Evolutionary conservation across 768 basidiomycete genomes (phyloP).

Genomic region (Cantharellus anzutake): DNA sequence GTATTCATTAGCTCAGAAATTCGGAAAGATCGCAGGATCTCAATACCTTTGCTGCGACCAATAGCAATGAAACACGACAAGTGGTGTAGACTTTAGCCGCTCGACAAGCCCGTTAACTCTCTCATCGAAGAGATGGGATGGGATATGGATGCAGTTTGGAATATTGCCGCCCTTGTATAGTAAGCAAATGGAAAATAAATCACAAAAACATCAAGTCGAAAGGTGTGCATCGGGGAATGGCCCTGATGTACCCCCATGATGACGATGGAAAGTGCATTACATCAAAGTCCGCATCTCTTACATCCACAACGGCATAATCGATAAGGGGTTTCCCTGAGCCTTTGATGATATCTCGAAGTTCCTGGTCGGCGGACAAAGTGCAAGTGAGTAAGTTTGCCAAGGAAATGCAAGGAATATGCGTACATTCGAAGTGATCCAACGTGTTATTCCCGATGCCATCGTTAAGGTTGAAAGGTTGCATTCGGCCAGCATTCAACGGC

Average conservation of each 20-base stretch:
- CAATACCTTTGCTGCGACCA: conserved; percentile 53
- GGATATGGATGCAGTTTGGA: conserved; percentile 38
- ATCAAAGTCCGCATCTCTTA: conserved; percentile 64
- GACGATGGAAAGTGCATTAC: background rate
- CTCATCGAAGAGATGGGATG: conserved; percentile 38
- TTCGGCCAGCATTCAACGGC: no score
- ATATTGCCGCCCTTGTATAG: conserved; percentile 47
- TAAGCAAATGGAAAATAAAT: background rate
- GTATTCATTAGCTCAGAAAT: no score
- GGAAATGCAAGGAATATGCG: no score
- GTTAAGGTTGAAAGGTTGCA: no score
- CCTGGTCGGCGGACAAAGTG: conserved; percentile 21
- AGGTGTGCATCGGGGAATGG: background rate
- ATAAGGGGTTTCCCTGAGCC: conserved; percentile 36
- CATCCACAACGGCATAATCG: conserved; percentile 65
- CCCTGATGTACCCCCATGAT: no score
- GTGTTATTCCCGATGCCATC: no score
- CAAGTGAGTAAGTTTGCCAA: no score
- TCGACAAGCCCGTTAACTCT: conserved; percentile 39
- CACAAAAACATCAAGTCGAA: background rate
- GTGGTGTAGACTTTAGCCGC: conserved; percentile 38
- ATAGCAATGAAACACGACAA: conserved; percentile 61
- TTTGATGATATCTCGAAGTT: conserved; percentile 51
- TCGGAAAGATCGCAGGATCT: no score
- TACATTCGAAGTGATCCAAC: no score